These are phyloP conservation scores for Volvariella surrecta DNA, from an alignment of 1,284 basidiomycete genomes.

Conservation along the genomic window DNA sequence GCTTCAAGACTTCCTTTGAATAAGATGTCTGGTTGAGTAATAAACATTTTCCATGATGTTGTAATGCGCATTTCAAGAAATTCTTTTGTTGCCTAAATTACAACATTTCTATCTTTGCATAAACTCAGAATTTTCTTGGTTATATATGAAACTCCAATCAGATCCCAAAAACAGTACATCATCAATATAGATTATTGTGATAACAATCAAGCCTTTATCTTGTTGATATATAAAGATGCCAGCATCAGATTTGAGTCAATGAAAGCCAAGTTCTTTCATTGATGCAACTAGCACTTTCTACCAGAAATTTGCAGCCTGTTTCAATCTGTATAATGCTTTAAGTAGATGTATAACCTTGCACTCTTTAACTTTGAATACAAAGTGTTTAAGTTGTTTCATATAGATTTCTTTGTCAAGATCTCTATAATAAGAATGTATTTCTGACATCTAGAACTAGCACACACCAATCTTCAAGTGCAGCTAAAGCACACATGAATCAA, in stretches of 20 bases:
- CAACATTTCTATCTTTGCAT: conserved; percentile 23
- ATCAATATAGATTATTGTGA: conserved; percentile 19
- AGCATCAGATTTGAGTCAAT: conserved; percentile 13
- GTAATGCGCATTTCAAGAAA: no score
- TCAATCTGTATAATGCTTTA: conserved; percentile 24
- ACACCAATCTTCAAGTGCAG: conserved; percentile 14
- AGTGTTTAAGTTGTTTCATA: conserved; percentile 24
- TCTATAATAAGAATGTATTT: conserved; percentile 28
- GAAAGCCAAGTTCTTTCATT: conserved; percentile 16
- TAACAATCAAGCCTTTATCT: conserved; percentile 10
- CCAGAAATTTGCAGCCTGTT: conserved; percentile 22
- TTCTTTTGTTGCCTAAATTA: conserved; percentile 23
- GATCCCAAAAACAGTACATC: conserved; percentile 19
- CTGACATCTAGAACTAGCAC: conserved; percentile 26
- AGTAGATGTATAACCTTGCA: conserved; percentile 14
- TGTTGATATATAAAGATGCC: conserved; percentile 13
- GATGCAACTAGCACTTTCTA: conserved; percentile 14
- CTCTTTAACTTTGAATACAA: conserved; percentile 11
- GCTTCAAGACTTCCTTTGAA: no score
- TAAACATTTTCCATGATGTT: no score
- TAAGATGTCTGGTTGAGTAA: no score
- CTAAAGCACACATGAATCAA: conserved; percentile 17
- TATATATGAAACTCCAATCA: conserved; percentile 8
- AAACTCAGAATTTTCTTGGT: conserved; percentile 17
- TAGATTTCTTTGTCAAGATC: conserved; percentile 26